Conservation (phyloP, 306 rosid genomes). For the Cucumis melo region DNA sequence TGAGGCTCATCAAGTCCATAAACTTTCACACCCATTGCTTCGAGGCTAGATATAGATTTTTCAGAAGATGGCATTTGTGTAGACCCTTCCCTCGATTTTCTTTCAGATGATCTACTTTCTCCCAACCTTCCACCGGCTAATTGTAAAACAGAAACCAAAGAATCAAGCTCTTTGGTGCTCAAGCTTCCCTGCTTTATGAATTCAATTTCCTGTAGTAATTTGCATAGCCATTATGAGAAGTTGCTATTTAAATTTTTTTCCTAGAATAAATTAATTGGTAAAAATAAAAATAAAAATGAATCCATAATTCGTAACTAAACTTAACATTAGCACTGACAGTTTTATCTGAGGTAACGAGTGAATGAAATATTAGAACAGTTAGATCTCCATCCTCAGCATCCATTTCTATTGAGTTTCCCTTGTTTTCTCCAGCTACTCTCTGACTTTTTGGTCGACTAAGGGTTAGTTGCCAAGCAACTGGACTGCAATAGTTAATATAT, state of each 20-base stretch:
- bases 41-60: slow-evolving; percentile 54
- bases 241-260: neutral
- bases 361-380: slow-evolving; percentile 48
- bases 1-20: slow-evolving; percentile 50
- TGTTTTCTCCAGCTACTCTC: slow-evolving; percentile 25
- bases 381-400: slow-evolving; percentile 33
- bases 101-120: slow-evolving; percentile 27
- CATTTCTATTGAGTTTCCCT: slow-evolving; percentile 19
- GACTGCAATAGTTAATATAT: slow-evolving; percentile 23
- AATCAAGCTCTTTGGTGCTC: slow-evolving; percentile 61
- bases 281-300: slow-evolving; percentile 1
- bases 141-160: slow-evolving; percentile 61
- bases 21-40: slow-evolving; percentile 76
- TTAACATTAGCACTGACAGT: slow-evolving; percentile 39
- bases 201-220: slow-evolving; percentile 68
- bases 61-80: slow-evolving; percentile 38
- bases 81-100: slow-evolving; percentile 32
- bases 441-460: slow-evolving; percentile 35
- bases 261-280: neutral
- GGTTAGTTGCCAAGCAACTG: slow-evolving; percentile 77
- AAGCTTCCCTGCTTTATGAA: slow-evolving; percentile 61
- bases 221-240: neutral
- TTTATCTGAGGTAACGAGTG: slow-evolving; percentile 52
- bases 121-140: slow-evolving; percentile 51
- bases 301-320: neutral